Base-by-base conservation (phyloP, 805 yeast species). In the Maudiozyma saulgeensis region DNA sequence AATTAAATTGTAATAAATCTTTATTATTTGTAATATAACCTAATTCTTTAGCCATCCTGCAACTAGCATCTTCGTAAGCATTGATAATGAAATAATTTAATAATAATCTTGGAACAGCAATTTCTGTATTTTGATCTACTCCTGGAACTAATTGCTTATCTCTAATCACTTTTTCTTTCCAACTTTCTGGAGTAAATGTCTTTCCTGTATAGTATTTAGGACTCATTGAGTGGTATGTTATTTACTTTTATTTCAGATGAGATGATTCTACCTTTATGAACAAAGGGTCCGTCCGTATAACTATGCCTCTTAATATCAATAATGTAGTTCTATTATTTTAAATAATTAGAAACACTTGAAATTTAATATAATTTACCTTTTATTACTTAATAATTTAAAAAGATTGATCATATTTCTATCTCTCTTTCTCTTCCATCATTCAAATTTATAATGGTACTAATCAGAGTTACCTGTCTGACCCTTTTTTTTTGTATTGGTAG, bases 71-170 rank as follows among this genome's bases (percentile, higher is more conserved):
- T 51, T 81, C 81, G 61, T 84, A 83, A 0, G 93, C 95, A 67
- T 87, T 90, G 46, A 80, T 78, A 13, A 88, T 78, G 52, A 88
- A 76, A 64, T 84, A 87, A 68, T 85, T 82, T 62, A 87, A 72
- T 12, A 88, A 74, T 50, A 87, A 62, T 44, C 70, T 52, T 5
- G 65, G 60, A 18, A 63, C 32, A 15, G 19, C 6, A 12, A 25
- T 7, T 9, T 46, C 40, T 11, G 13, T 19, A 31, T 13, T 4
- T 16, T 28, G 41, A 35, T 15, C 37, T 35, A 26, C 35, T 26
- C 12, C 32, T 41, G 21, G 41, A 19, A 7, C 26, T 6, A 15
- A 26, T 6, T 44, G 34, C 32, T 35, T 43, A 43, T 46, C 49
- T 16, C 25, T 16, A 9, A 31, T n/a, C 3, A 63, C 61, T 42